Evolutionary conservation across 352 stramenopile genomes (phyloP), one percentile per base, ranked within the genome.

Genomic region (Phytopythium ostracodes): DNA sequence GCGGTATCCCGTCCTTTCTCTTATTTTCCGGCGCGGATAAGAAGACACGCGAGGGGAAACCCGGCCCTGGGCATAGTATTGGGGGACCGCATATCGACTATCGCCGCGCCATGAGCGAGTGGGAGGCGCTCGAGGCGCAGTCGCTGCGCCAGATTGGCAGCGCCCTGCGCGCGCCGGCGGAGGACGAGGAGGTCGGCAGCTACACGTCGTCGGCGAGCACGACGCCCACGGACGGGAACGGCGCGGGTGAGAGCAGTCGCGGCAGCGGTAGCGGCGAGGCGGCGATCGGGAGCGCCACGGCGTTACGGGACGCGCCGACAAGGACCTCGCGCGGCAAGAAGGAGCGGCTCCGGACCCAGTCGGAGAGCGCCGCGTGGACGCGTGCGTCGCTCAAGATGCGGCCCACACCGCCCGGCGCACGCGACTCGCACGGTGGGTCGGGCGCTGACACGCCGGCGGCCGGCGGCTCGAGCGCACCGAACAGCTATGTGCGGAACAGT

Each of bases 321-420:
- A 35, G 56, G 9, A 17, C 42, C 18, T 27, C 55, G 24, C 36
- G 55, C 15, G 27, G 55, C 59, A 75, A 77, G 53, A 89, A 91
- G 61, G 78, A 84, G 65, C 76, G 82, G 24, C 50, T 83, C 46
- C 84, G 84, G n/a, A 93, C 84, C 24, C 84, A 91, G 65, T 91
- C 81, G 0, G 84, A 93, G 60, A 85, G 84, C 49, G 80, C 84
- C 0, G 79, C 73, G 33, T 93, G 84, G 84, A 84, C 81, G 27
- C 74, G 84, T 67, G 76, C 84, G 15, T 91, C 79, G 43, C 67
- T 92, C 31, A 72, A 72, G 51, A 91, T 92, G 84, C 58, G 70
- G 31, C 70, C 75, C 22, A 75, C 68, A 5, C 65, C 70, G 4
- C 63, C 64, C 15, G 50, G n/a, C 5, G 14, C 71, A 20, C 61